Conservation (phyloP, 176 grass and related monocot species). For the Echinochloa phyllopogon region DNA sequence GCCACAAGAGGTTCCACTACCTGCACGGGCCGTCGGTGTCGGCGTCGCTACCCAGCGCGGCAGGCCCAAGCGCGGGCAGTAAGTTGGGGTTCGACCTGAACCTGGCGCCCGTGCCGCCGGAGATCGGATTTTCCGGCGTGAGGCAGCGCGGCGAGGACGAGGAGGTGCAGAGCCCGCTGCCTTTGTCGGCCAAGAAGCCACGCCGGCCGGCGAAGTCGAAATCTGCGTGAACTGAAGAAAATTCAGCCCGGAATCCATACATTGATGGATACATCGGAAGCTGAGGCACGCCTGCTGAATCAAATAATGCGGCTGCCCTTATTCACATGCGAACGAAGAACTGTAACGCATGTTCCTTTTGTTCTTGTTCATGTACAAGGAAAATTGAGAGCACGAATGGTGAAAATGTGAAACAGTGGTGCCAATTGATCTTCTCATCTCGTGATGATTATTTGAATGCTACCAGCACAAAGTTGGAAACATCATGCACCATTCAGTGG, state of each 20-base stretch:
- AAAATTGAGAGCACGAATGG: not conserved
- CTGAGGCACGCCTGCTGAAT: not conserved
- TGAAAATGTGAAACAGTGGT: not conserved
- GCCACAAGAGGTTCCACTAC: slow-evolving; percentile 76
- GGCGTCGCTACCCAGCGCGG: not conserved
- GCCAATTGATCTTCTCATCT: not conserved
- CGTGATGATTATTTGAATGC: not conserved
- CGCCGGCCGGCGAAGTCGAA: not conserved
- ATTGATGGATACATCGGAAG: not conserved
- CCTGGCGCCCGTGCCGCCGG: slow-evolving; percentile 36
- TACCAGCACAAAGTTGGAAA: too few species aligned
- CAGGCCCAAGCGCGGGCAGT: slow-evolving; percentile 20
- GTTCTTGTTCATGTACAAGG: not conserved
- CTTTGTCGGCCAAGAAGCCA: slow-evolving; percentile 48
- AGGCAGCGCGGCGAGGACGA: slow-evolving; percentile 22
- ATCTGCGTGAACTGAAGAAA: not conserved
- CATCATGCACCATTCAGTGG: too few species aligned
- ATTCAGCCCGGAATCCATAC: not conserved
- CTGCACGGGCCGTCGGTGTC: slow-evolving; percentile 51
- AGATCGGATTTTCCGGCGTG: not conserved
- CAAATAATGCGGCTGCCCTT: not conserved
- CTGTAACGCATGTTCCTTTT: not conserved
- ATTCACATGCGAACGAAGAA: not conserved
- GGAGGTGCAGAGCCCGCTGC: slow-evolving; percentile 40
- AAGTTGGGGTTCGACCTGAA: slow-evolving; percentile 70